Evolutionary conservation across 306 rosid genomes (phyloP), one percentile per base, ranked within the genome.

Genomic region (Fragaria vesca): DNA sequence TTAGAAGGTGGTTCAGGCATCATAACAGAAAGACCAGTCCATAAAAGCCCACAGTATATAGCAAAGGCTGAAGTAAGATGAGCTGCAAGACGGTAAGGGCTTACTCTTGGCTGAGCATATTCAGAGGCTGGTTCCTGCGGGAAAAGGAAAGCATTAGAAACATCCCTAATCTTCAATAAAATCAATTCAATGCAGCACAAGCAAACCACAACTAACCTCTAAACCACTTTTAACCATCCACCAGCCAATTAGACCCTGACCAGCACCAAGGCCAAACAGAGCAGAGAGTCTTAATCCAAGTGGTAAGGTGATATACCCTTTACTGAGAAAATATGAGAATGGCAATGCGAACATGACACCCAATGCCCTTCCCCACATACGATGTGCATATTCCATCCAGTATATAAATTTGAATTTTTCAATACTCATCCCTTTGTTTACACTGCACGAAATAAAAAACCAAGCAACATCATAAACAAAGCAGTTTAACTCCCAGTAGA

Each of bases 171-270:
- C 42, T 43, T 48, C 9, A 34, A 34, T 18, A 48, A 61, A 69
- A 42, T 43, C 71, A 88, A 77, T 47, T 60, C 54, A 85, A 81
- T 66, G 75, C 34, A 71, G 69, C 42, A 73, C 54, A 83, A 66
- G 42, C 21, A 17, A 16, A 72, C 17, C 70, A 52, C 63, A 60
- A 68, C 88, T 3, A 60, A 82, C 85, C 85, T 82, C 85, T 82
- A 82, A 69, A 76, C 97, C 98, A 73, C 96, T 93, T 89, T 88
- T 93, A 76, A 93, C 98, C 98, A 93, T 93, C 98, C 98, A 93
- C 98, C 98, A 91, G 81, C 98, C 98, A 36, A 93, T 85, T 32
- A 91, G 77, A 81, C 97, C 93, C 91, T 93, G 97, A 60, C 96
- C 97, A 63, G 92, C 97, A 85, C 96, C 98, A 68, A 91, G 93